Percentiles rank a stretch among this genome's conserved stretches.
phyloP scores from a whole-genome alignment of 2,329 filamentous ascomycete genomes.

The Gliomastix tumulicola region DNA sequence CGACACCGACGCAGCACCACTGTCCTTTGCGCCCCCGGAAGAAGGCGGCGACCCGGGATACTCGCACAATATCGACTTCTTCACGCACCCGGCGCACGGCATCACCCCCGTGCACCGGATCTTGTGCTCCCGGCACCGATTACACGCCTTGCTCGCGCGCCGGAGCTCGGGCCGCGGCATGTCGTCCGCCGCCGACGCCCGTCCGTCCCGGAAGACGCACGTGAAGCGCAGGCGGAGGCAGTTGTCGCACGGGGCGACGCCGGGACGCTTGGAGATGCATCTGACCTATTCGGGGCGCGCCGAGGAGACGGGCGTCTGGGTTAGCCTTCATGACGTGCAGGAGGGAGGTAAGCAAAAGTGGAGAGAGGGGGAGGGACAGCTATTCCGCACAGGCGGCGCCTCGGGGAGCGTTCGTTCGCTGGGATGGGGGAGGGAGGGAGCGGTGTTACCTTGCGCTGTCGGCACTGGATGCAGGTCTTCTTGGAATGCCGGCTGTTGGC shows the following conservation, averaged over 20 bases:
- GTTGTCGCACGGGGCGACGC: constrained; percentile 4
- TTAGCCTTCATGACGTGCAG: too few species aligned
- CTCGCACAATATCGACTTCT: constrained; percentile 3
- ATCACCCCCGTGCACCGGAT: constrained; percentile 4
- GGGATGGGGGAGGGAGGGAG: background rate
- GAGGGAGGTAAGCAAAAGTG: too few species aligned
- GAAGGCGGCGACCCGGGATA: constrained; percentile 1
- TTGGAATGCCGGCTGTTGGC: constrained; percentile 1
- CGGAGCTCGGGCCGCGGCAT: background rate
- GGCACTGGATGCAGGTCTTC: constrained; percentile 3
- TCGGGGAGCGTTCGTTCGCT: too few species aligned
- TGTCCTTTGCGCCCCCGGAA: too few species aligned
- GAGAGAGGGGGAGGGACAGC: too few species aligned
- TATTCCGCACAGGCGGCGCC: too few species aligned
- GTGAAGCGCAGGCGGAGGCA: constrained; percentile 3
- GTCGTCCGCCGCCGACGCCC: too few species aligned
- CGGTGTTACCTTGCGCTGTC: constrained; percentile 2
- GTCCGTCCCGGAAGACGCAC: constrained; percentile 1
- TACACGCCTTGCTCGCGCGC: constrained; percentile 5
- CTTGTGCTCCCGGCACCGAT: constrained; percentile 4
- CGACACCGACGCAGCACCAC: too few species aligned
- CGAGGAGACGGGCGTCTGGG: too few species aligned
- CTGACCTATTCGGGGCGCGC: too few species aligned
- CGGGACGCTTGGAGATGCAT: background rate
- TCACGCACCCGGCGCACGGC: constrained; percentile 2